These are phyloP conservation scores for Nakaseomyces kungkrabaensis DNA, from an alignment of 1,139 yeast genomes.

Conservation along the genomic window DNA sequence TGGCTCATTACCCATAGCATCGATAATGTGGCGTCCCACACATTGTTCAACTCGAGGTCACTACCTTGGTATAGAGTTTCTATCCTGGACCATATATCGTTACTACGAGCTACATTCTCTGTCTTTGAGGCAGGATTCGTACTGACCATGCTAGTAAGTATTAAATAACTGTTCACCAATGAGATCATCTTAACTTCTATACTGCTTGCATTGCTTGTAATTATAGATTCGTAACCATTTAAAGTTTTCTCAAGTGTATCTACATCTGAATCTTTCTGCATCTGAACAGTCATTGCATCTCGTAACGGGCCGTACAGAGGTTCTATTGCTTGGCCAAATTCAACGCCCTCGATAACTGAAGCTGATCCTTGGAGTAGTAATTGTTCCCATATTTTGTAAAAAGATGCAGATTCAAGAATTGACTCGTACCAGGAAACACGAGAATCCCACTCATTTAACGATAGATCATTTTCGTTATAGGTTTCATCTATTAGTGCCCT, in stretches of 20 bases:
- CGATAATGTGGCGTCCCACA: constrained; percentile 24
- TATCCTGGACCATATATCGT: constrained; percentile 17
- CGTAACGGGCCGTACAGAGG: neutral
- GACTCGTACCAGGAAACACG: constrained; percentile 13
- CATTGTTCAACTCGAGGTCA: constrained; percentile 13
- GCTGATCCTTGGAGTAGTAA: constrained; percentile 6
- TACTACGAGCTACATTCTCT: constrained; percentile 8
- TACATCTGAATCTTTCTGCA: neutral
- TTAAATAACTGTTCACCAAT: constrained; percentile 17
- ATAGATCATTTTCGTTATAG: neutral
- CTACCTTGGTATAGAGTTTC: constrained; percentile 9
- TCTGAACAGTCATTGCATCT: neutral
- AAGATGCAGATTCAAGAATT: constrained; percentile 14
- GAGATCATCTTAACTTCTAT: constrained; percentile 19
- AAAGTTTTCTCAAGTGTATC: neutral
- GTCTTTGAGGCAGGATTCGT: constrained; percentile 5
- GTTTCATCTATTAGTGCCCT: neutral
- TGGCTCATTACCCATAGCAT: constrained; percentile 24
- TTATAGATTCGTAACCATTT: neutral
- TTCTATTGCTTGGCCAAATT: neutral
- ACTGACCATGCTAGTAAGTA: constrained; percentile 10
- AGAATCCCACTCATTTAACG: constrained; percentile 8
- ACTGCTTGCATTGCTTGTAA: neutral
- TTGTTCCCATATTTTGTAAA: constrained; percentile 21
- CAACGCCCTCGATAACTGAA: neutral